Conservation (phyloP, 495 filamentous ascomycete species). For the Daldinia decipiens region DNA sequence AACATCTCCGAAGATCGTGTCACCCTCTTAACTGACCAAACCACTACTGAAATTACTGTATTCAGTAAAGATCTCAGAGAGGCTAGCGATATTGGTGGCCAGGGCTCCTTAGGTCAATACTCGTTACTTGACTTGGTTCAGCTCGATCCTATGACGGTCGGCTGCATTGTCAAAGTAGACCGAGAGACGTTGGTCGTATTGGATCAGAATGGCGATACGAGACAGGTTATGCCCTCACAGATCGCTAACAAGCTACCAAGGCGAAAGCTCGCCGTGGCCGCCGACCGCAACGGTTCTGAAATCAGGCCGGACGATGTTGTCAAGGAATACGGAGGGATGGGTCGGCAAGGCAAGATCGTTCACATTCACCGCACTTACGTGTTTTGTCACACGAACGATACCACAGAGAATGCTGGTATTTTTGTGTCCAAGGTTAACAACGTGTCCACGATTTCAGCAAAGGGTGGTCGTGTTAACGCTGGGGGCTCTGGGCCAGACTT, state of each 20-base stretch:
- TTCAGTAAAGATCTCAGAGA: conserved; percentile 97
- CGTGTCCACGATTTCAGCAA: conserved; percentile 88
- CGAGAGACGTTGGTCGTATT: conserved; percentile 89
- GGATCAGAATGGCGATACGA: conserved; percentile 86
- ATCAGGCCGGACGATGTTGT: conserved; percentile 92
- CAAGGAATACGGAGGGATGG: conserved; percentile 87
- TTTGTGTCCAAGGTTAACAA: conserved; percentile 88
- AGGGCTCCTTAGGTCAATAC: conserved; percentile 81
- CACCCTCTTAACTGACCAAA: conserved; percentile 90
- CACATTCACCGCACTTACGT: conserved; percentile 91
- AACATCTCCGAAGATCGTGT: conserved; percentile 90
- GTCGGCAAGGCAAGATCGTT: conserved; percentile 84
- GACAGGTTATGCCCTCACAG: conserved; percentile 86
- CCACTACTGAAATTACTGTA: conserved; percentile 91
- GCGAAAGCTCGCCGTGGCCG: conserved; percentile 84
- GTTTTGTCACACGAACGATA: conserved; percentile 85
- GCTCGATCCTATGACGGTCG: conserved; percentile 91
- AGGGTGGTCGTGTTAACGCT: conserved; percentile 75
- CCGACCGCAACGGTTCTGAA: conserved; percentile 92
- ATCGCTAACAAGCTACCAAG: conserved; percentile 86
- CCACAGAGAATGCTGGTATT: conserved; percentile 87
- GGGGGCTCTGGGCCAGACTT: conserved; percentile 75
- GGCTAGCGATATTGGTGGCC: conserved; percentile 86
- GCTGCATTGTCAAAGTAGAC: conserved; percentile 93
- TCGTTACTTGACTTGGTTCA: conserved; percentile 94